These are phyloP conservation scores for Pythium brachiatum DNA, from an alignment of 352 stramenopile species.

Conservation along the genomic window DNA sequence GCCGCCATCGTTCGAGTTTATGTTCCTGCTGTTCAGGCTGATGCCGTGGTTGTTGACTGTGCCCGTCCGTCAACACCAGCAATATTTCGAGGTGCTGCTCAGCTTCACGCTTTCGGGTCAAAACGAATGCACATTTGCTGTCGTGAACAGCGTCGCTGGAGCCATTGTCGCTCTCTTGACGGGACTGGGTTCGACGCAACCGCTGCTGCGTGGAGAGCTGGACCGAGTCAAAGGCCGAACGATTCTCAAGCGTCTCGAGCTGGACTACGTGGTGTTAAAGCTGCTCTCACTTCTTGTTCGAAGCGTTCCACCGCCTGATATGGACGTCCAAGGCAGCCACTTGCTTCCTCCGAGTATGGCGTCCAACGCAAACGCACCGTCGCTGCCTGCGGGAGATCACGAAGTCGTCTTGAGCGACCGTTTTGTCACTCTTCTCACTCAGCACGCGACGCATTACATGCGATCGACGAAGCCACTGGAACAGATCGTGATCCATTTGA, in stretches of 20 bases:
- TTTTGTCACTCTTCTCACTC: constrained; percentile 72
- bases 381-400: constrained; percentile 53
- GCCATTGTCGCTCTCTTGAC: constrained; percentile 69
- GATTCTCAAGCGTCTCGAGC: constrained; percentile 77
- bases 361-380: constrained; percentile 55
- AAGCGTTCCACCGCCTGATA: constrained; percentile 61
- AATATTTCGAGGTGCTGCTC: constrained; percentile 77
- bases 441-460: constrained; percentile 69
- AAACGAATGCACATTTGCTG: constrained; percentile 79
- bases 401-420: constrained; percentile 72
- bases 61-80: constrained; percentile 58
- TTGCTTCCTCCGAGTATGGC: constrained; percentile 56
- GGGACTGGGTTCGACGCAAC: constrained; percentile 52
- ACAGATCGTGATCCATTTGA: constrained; percentile 75
- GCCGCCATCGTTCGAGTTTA: constrained; percentile 78
- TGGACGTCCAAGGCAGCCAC: constrained; percentile 44
- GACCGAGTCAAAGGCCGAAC: constrained; percentile 67
- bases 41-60: constrained; percentile 75
- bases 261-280: constrained; percentile 69
- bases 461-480: constrained; percentile 80
- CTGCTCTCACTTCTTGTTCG: constrained; percentile 72
- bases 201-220: constrained; percentile 59
- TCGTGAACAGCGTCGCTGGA: constrained; percentile 80
- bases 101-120: constrained; percentile 77
- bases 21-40: constrained; percentile 73